Conservation (phyloP, 164 flowering plant species). For the Tetracentron sinense region DNA sequence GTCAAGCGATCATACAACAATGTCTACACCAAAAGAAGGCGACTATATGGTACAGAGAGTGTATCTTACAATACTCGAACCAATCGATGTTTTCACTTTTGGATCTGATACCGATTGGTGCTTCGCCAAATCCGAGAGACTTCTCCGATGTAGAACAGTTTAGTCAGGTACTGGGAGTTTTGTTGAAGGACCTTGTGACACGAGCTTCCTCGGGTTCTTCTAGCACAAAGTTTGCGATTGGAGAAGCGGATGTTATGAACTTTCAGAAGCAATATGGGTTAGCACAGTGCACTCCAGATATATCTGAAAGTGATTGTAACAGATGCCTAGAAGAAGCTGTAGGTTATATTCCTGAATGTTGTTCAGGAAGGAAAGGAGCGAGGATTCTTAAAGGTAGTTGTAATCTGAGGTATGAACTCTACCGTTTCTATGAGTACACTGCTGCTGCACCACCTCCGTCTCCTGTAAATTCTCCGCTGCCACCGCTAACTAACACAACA, state of each 20-base stretch:
- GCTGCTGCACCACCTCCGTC: not conserved
- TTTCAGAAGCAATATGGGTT: slow-evolving; percentile 21
- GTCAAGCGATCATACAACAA: not conserved
- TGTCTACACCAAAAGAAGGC: slow-evolving; percentile 30
- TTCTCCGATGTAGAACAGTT: not conserved
- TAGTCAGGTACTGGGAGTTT: not conserved
- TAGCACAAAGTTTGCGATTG: slow-evolving; percentile 5
- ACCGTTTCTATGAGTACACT: slow-evolving; percentile 9
- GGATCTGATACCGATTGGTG: not conserved
- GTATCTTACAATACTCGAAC: slow-evolving; percentile 36
- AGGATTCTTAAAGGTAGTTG: slow-evolving; percentile 14
- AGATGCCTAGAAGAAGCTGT: slow-evolving; percentile 12
- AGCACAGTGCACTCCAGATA: slow-evolving; percentile 39
- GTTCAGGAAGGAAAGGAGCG: slow-evolving; percentile 6
- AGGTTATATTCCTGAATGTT: not conserved
- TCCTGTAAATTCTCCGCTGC: no score
- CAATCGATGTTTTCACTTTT: not conserved
- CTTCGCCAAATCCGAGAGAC: not conserved
- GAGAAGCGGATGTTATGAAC: not conserved
- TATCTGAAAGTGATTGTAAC: slow-evolving; percentile 12
- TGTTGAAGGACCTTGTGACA: slow-evolving; percentile 3
- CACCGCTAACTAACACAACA: not conserved
- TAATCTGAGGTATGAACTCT: slow-evolving; percentile 5
- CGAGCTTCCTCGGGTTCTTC: slow-evolving; percentile 17
- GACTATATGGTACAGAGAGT: slow-evolving; percentile 19